Evolutionary conservation across 202 grass and related monocot species (phyloP).

Genomic region (Zoysia matrella): DNA sequence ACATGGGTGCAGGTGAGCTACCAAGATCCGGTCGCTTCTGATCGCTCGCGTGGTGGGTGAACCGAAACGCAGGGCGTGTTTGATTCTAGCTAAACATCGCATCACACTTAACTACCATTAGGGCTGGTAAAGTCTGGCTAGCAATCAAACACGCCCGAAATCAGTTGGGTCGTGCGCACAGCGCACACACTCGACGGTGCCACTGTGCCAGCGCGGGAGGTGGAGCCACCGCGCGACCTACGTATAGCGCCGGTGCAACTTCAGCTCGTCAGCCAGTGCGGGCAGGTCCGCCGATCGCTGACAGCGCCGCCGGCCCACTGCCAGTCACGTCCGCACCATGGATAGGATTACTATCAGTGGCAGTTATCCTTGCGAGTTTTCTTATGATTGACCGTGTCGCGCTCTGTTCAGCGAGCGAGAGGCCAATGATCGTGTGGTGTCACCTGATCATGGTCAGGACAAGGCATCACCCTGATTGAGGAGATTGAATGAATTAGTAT

Average conservation of each 20-base stretch:
- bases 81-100: too few species aligned
- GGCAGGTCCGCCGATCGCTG: neutral
- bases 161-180: neutral
- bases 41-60: constrained; percentile 41
- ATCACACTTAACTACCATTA: too few species aligned
- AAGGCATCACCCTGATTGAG: too few species aligned
- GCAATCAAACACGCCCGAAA: neutral
- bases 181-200: too few species aligned
- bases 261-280: neutral
- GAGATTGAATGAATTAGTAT: too few species aligned
- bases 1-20: constrained; percentile 34
- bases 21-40: constrained; percentile 7
- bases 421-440: neutral
- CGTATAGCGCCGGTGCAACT: neutral
- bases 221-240: too few species aligned
- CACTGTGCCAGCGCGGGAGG: too few species aligned
- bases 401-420: neutral
- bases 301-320: constrained; percentile 1
- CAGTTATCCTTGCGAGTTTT: neutral
- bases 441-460: neutral
- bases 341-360: too few species aligned
- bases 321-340: neutral
- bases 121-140: too few species aligned
- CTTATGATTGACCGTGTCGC: neutral
- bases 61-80: neutral